Evolutionary conservation across 768 basidiomycete species (phyloP), one percentile per base, ranked within the genome.

Genomic region (Gyrodon lividus): DNA sequence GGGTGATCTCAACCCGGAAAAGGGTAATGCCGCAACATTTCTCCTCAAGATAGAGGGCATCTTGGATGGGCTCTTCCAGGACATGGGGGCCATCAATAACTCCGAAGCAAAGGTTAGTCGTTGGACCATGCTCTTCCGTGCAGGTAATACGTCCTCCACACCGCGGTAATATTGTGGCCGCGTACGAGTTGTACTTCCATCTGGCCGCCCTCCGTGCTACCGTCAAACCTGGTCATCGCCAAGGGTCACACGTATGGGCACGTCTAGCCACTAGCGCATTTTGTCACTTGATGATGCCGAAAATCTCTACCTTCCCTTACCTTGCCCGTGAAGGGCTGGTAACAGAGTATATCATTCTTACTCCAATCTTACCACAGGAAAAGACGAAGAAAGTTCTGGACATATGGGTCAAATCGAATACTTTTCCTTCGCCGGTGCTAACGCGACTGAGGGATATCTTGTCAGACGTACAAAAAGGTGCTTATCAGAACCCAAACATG

Each of bases 381-480:
- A 99, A 99, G 75, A 81, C 90, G 41, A 87, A 88, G 78, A 98
- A 98, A 72, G 85, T 99, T 64, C 83, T 96, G 71, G 97, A 98
- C 74, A 98, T 99, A 64, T 99, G 96, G 96, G 80, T 79, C 63
- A 96, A 95, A 71, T 82, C 84, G 52, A 82, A 78, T 71, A 96
- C 96, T 43, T 99, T 99, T 74, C 87, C 93, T 51, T 67, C 84
- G 62, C 67, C 78, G 60, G 82, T 89, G 66, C 74, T 95, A 64
- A 74, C 83, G 55, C 86, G 84, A 59, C 77, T 97, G 68, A 74
- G 77, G 71, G 80, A 83, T 69, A 73, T 86, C 69, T 69, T 90
- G 71, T 81, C 79, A 72, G 81, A 77, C 66, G 74, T 70, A 65
- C 79, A 77, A 77, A 84, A 92, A 92, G 91, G 90, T 93, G 89